Conservation (phyloP, 345 rosid genomes). For the Murraya paniculata region DNA sequence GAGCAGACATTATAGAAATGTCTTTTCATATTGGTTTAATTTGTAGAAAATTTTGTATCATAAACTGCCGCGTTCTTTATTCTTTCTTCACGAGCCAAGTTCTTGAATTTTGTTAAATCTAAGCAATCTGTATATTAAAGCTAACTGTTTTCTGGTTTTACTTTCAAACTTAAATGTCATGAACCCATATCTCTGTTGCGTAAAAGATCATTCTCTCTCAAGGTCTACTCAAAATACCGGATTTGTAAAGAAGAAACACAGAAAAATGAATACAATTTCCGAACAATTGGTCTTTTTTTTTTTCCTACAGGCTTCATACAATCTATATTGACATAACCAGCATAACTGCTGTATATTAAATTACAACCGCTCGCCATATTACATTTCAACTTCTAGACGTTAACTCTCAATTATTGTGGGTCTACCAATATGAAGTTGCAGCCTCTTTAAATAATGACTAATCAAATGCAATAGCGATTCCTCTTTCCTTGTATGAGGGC, state of each 20-base stretch:
- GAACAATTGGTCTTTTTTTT: not conserved
- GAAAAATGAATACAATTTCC: not conserved
- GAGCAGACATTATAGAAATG: not conserved
- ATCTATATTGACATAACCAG: not conserved
- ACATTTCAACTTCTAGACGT: no score
- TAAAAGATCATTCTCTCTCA: not conserved
- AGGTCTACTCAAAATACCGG: not conserved
- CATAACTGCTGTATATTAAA: not conserved
- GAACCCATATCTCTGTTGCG: not conserved
- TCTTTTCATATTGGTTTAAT: not conserved
- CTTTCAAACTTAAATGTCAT: not conserved
- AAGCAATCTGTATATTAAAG: not conserved
- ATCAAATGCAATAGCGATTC: not conserved
- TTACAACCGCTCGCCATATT: not conserved
- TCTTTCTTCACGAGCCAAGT: not conserved
- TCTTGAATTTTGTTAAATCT: no score
- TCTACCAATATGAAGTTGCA: not conserved
- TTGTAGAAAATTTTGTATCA: slow-evolving; percentile 3
- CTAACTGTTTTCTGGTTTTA: not conserved
- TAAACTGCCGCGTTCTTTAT: not conserved
- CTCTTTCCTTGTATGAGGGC: slow-evolving; percentile 12
- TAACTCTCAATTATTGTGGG: not conserved
- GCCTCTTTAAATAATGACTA: not conserved
- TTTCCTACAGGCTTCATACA: no score
- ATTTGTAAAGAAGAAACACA: not conserved